Evolutionary conservation across 1,284 basidiomycete genomes (phyloP).

Genomic region (Peniophora sp.): DNA sequence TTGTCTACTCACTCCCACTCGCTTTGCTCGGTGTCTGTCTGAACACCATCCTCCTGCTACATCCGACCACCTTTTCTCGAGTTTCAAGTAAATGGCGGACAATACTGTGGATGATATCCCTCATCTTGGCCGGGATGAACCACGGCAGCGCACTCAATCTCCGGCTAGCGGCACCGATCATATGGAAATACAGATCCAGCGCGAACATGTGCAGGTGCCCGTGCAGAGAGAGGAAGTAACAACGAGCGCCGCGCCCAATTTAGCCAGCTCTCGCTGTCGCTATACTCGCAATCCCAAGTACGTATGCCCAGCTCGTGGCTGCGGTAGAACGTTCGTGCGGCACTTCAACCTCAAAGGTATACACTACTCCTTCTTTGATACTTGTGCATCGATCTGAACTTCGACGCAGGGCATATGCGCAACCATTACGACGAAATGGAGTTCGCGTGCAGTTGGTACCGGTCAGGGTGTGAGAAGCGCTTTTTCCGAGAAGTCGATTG

Average conservation of each 20-base stretch:
- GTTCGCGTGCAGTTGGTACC: conserved; percentile 78
- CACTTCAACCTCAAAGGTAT: conserved; percentile 75
- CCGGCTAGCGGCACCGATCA: no score
- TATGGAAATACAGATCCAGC: no score
- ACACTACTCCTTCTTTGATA: conserved; percentile 16
- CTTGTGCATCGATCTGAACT: conserved; percentile 5
- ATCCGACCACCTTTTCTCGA: no score
- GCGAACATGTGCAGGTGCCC: conserved; percentile 3
- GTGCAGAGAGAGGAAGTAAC: conserved; percentile 58
- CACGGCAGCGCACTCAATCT: no score
- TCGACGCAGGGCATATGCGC: conserved; percentile 56
- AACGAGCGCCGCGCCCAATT: conserved; percentile 65
- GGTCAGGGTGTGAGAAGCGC: conserved; percentile 78
- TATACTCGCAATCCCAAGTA: conserved; percentile 72
- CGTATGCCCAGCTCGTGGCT: conserved; percentile 66
- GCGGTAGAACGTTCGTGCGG: conserved; percentile 77
- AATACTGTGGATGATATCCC: no score
- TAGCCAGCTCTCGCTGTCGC: conserved; percentile 61
- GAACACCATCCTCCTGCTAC: no score
- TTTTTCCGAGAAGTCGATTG: conserved; percentile 81
- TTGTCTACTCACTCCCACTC: no score
- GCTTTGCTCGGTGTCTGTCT: no score
- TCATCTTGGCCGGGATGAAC: no score
- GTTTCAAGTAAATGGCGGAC: no score
- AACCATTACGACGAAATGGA: conserved; percentile 80